phyloP scores from a whole-genome alignment of 768 basidiomycete species.

The Boletus rufocinnamomeus region DNA sequence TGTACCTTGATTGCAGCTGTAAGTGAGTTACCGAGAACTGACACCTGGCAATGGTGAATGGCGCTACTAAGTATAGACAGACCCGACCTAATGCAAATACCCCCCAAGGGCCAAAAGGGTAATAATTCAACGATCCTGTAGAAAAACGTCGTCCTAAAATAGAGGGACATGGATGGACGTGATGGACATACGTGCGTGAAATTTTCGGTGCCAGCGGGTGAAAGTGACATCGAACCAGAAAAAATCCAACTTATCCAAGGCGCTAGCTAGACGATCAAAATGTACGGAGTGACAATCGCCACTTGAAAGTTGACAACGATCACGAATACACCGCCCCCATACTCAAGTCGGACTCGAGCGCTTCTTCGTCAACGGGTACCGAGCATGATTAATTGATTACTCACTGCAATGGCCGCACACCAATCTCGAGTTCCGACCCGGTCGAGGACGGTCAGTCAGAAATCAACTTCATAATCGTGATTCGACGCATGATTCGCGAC shows the following conservation, averaged over 20 bases:
- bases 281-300: neutral
- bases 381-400: neutral
- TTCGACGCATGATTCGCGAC: too few species aligned
- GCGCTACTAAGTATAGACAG: neutral
- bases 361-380: neutral
- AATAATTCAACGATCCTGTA: neutral
- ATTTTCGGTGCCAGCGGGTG: neutral
- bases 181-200: neutral
- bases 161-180: neutral
- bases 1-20: neutral
- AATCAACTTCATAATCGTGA: neutral
- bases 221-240: neutral
- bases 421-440: too few species aligned
- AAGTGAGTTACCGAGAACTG: neutral
- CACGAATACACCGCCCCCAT: neutral
- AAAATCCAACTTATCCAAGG: neutral
- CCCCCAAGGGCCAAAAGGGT: neutral
- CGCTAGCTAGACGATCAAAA: too few species aligned
- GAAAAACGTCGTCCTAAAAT: neutral
- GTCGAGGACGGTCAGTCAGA: neutral
- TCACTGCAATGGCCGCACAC: neutral
- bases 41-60: neutral
- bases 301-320: neutral
- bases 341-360: neutral
- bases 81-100: too few species aligned